Conservation (phyloP, 2,329 filamentous ascomycete genomes). For the Fusarium cicatricum region DNA sequence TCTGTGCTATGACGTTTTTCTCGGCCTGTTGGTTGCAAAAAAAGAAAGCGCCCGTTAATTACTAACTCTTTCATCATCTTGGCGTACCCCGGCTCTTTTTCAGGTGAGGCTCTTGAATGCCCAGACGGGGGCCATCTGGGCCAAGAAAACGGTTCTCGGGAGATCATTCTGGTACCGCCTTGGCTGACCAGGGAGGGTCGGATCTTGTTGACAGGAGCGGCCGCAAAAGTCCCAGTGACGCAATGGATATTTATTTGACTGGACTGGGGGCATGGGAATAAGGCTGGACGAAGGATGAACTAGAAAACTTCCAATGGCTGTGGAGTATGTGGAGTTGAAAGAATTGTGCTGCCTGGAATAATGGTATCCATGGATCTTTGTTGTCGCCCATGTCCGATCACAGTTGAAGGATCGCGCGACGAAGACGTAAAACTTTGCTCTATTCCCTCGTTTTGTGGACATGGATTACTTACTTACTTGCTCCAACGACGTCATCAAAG, state of each 20-base stretch:
- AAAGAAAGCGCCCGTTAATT: neutral
- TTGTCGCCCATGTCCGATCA: too few species aligned
- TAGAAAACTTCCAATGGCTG: neutral
- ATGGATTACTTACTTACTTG: neutral
- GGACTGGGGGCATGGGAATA: neutral
- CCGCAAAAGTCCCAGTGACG: neutral
- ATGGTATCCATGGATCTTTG: too few species aligned
- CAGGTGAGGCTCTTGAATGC: neutral
- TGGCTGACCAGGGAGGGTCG: neutral
- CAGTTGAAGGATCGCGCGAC: neutral
- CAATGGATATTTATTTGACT: neutral
- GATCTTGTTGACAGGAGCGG: neutral
- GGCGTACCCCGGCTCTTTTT: neutral
- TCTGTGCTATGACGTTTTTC: neutral
- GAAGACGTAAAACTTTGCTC: neutral
- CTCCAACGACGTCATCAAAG: neutral
- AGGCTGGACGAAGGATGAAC: neutral
- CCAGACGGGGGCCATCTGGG: neutral
- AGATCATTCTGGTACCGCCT: neutral
- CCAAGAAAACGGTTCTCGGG: neutral
- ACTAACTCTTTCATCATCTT: too few species aligned
- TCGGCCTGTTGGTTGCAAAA: neutral
- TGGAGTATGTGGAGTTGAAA: neutral
- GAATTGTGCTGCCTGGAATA: constrained; percentile 7
- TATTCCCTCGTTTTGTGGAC: neutral